Evolutionary conservation across 768 basidiomycete genomes (phyloP), one percentile per base, ranked within the genome.

Genomic region (Xerocomus spinulosus): DNA sequence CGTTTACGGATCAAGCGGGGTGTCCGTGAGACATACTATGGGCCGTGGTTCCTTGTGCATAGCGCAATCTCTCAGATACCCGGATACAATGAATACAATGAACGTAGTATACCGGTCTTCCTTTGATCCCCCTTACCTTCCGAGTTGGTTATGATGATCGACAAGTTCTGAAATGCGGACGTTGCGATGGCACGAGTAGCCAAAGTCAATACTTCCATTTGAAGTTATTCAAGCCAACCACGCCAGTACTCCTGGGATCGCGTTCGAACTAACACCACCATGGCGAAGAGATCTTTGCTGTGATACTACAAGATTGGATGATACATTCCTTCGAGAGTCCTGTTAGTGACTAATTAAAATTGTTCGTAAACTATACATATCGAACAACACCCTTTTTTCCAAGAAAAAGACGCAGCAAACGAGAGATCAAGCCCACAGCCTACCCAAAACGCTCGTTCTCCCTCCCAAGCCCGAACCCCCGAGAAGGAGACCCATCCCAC

Each of bases 401-500:
- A 42, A 46, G 25, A 41, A 42, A n/a, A 29, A 21, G 36, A 26
- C 15, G 34, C 24, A 26, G 40, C 5, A 29, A 28, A n/a, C 1
- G 5, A 18, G 20, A 23, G 5, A 44, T 65, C 45, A 64, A 25
- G 55, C 45, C 81, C 82, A 87, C 46, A 85, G 75, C 60, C 75
- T 77, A 34, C 84, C 76, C 55, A 86, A 74, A 37, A 84, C 77
- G 54, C 81, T 84, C 7, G 73, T 68, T 26, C 76, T 61, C 24
- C 72, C 68, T 50, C 28, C 61, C 9, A 62, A 58, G 23, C 56
- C 51, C 18, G 60, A 51, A n/a, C 56, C 54, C 20, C 79, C 76
- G 8, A 85, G 61, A 35, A 87, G 69, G 59, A 85, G 71, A 10
- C 81, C 79, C 26, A 87, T 76, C n/a, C 84, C 83, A 48, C 80